Base-by-base conservation (phyloP, 208 protist species). In the Balamuthia mandrillaris region DNA sequence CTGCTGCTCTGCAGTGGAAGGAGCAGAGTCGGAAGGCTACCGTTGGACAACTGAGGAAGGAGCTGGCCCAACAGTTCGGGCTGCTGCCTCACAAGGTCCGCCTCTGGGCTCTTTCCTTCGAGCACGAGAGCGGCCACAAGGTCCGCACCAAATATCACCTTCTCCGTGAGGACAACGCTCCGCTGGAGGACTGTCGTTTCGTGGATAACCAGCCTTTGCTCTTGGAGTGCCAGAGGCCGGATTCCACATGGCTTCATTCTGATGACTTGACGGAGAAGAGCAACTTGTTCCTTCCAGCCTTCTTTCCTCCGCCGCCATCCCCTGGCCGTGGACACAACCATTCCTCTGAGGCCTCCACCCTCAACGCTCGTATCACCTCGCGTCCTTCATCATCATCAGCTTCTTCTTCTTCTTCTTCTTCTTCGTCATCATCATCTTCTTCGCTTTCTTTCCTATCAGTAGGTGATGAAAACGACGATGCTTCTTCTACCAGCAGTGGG, bases 11-110 rank as follows among this genome's bases (percentile, higher is more conserved):
- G 70, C 47, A 33, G 70, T 79, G 41, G 44, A 58, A 16, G 47
- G 47, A 16, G n/a, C n/a, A n/a, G n/a, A 79, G 70, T 45, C 47
- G 56, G 70, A 79, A 79, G 70, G 70, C 70, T 14, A 79, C 70
- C 5, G 47, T 79, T 16, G 44, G 47, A n/a, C n/a, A n/a, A n/a
- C n/a, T n/a, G n/a, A n/a, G n/a, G n/a, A n/a, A n/a, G n/a, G n/a
- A n/a, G n/a, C n/a, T n/a, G n/a, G n/a, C n/a, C n/a, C n/a, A n/a
- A n/a, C n/a, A n/a, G n/a, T n/a, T n/a, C n/a, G n/a, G 70, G 47
- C 6, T 79, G 70, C 39, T n/a, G 31, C 27, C 29, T 41, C 29
- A 79, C 56, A 45, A 33, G 39, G n/a, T n/a, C n/a, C n/a, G n/a
- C n/a, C n/a, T n/a, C n/a, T n/a, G n/a, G n/a, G n/a, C n/a, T n/a